Evolutionary conservation across 148 eudicot species (phyloP).

Genomic region (Rhododendron vialii): DNA sequence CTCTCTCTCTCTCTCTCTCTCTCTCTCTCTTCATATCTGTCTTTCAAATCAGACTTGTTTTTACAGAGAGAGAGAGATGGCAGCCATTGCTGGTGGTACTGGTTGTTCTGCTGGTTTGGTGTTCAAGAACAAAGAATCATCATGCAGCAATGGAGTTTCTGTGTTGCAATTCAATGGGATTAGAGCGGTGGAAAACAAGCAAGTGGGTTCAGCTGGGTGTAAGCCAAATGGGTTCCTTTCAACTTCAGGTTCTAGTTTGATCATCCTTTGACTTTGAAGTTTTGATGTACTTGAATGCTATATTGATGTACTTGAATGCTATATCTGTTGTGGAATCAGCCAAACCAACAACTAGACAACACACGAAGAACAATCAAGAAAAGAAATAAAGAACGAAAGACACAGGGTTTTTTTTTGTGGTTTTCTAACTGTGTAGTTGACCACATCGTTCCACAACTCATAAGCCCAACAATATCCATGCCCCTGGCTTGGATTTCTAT

Average conservation of each 20-base stretch:
- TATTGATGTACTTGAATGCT: not conserved
- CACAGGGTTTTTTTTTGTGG: not conserved
- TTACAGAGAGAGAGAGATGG: slow-evolving; percentile 14
- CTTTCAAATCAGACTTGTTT: not conserved
- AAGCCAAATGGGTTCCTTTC: slow-evolving; percentile 20
- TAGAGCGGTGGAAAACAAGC: slow-evolving; percentile 18
- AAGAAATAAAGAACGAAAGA: not conserved
- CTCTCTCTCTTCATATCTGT: not conserved
- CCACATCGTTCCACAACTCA: not conserved
- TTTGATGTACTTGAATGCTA: not conserved
- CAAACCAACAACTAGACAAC: not conserved
- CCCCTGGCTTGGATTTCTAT: too few relatives aligned
- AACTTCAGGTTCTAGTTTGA: slow-evolving; percentile 23
- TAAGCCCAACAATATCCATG: not conserved
- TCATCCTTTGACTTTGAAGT: not conserved
- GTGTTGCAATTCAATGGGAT: slow-evolving; percentile 28
- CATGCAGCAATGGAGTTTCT: slow-evolving; percentile 24
- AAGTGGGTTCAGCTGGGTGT: slow-evolving; percentile 11
- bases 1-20: too few relatives aligned
- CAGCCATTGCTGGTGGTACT: slow-evolving; percentile 19
- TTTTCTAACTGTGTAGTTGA: not conserved
- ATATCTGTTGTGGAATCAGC: not conserved
- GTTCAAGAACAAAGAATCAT: slow-evolving; percentile 19
- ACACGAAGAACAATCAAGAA: not conserved
- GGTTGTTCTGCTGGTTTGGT: slow-evolving; percentile 27